Conservation (phyloP, 176 grass and related monocot genomes). For the Elymus sibiricus region DNA sequence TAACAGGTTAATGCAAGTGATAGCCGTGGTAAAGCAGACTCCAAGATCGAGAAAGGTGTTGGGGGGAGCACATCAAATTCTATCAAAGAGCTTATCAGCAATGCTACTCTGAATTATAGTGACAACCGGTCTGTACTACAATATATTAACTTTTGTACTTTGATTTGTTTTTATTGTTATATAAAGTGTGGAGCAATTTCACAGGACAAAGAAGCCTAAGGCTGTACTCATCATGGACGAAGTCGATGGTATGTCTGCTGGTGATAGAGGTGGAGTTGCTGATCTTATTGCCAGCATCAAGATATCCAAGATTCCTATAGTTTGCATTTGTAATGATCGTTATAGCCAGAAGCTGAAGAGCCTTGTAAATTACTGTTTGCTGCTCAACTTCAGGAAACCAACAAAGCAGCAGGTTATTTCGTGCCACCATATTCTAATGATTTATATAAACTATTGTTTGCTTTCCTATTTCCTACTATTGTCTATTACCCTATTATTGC, state of each 20-base stretch:
- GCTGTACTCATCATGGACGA: slow-evolving; percentile 98
- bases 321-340: slow-evolving; percentile 98
- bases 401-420: slow-evolving; percentile 95
- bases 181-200: slow-evolving; percentile 33
- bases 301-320: slow-evolving; percentile 93
- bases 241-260: slow-evolving; percentile 99
- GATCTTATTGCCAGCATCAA: slow-evolving; percentile 99
- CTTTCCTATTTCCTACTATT: not conserved
- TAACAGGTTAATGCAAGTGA: slow-evolving; percentile 99
- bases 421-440: slow-evolving; percentile 3
- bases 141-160: slow-evolving; percentile 12
- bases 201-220: slow-evolving; percentile 68
- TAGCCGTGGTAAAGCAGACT: slow-evolving; percentile 94
- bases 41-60: slow-evolving; percentile 94
- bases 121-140: slow-evolving; percentile 53
- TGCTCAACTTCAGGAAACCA: slow-evolving; percentile 95
- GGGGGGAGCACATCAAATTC: slow-evolving; percentile 93
- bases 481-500: not conserved
- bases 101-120: slow-evolving; percentile 65
- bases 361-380: slow-evolving; percentile 88
- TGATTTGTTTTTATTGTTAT: not conserved
- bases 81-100: slow-evolving; percentile 97
- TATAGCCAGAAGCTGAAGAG: slow-evolving; percentile 99
- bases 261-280: slow-evolving; percentile 97
- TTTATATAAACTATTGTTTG: not conserved